These are phyloP conservation scores for Lipomyces spencermartinsiae DNA, from an alignment of 805 yeast genomes.

Conservation along the genomic window DNA sequence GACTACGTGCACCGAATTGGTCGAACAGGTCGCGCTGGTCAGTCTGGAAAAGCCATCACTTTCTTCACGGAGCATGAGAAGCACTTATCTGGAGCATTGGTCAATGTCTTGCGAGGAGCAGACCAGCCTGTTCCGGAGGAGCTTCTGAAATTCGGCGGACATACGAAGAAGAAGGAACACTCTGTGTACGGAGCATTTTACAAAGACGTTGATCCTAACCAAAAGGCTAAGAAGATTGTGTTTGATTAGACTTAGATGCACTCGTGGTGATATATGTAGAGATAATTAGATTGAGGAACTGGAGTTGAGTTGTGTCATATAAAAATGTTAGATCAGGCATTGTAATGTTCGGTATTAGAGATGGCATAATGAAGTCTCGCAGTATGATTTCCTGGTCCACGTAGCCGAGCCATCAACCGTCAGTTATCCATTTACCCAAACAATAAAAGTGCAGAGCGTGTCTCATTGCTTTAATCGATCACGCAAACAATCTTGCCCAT, in stretches of 20 bases:
- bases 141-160: conserved; percentile 92
- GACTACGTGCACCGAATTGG: conserved; percentile 98
- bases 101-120: conserved; percentile 91
- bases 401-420: not conserved
- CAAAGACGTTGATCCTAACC: conserved; percentile 86
- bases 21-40: conserved; percentile 98
- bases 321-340: not conserved
- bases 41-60: conserved; percentile 92
- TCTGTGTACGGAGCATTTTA: conserved; percentile 98
- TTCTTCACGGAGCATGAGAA: conserved; percentile 96
- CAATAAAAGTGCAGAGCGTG: not conserved
- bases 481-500: conserved; percentile 43
- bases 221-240: conserved; percentile 88
- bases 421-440: not conserved
- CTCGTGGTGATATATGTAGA: not conserved
- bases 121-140: conserved; percentile 96
- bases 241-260: conserved; percentile 56
- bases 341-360: not conserved
- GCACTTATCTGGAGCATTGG: conserved; percentile 91
- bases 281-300: not conserved
- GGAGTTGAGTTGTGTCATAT: not conserved
- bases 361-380: not conserved
- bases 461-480: conserved; percentile 12
- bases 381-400: not conserved
- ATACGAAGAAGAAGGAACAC: conserved; percentile 96